Evolutionary conservation across 2,329 filamentous ascomycete species (phyloP).

Genomic region (Epichloe amarillans): DNA sequence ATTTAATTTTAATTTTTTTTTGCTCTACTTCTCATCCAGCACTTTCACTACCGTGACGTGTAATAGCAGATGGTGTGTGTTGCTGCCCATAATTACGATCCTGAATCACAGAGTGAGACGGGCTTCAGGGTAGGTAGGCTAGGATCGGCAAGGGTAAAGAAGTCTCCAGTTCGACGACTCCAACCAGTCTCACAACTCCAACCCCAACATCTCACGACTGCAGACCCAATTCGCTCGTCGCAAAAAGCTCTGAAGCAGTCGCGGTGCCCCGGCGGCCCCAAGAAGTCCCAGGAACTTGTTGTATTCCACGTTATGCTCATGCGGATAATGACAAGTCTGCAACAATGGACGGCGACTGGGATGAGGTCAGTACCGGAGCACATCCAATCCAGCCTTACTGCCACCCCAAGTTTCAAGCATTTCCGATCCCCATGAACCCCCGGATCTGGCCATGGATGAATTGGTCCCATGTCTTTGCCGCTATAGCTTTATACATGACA

Average conservation of each 20-base stretch:
- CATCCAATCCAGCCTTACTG: slow-evolving; percentile 11
- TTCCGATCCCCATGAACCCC: neutral
- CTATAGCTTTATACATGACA: neutral
- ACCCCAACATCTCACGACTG: neutral
- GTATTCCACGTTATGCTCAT: slow-evolving; percentile 18
- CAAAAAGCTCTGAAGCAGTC: slow-evolving; percentile 4
- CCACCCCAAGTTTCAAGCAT: neutral
- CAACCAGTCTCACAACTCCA: neutral
- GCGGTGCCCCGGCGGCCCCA: slow-evolving; percentile 5
- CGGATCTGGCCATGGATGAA: neutral
- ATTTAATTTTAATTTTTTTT: neutral
- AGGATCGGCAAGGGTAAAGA: neutral
- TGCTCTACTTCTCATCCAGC: neutral
- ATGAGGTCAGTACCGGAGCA: slow-evolving; percentile 34
- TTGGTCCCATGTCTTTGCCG: neutral
- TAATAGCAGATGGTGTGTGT: no score
- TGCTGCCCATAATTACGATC: no score
- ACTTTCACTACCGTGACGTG: no score
- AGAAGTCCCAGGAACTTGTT: neutral
- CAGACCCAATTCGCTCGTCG: neutral
- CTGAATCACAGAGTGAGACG: neutral
- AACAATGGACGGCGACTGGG: slow-evolving; percentile 55
- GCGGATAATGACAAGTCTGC: slow-evolving; percentile 23
- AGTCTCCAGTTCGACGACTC: neutral
- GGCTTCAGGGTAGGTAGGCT: neutral